Evolutionary conservation across 805 yeast genomes (phyloP), one percentile per base, ranked within the genome.

Genomic region (Wickerhamomyces alni): DNA sequence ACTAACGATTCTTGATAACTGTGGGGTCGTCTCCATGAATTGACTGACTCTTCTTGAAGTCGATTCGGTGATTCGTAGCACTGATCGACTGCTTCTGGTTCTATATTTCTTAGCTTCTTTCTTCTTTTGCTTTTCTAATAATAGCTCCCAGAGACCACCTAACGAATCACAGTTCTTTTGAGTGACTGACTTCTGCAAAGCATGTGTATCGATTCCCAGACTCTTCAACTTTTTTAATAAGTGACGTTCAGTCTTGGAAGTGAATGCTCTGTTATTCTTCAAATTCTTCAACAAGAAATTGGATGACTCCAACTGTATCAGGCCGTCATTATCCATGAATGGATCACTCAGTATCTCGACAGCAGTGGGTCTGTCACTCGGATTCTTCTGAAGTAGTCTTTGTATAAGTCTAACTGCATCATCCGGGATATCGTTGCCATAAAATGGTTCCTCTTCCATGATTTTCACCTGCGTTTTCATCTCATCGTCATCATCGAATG

Each of bases 401-500:
- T 68, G 58, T 1, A 86, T 56, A 22, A 93, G 59, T 3, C 58
- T 65, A 15, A 69, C 67, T 1, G 80, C 74, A 3, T 76, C 77
- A 2, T 55, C 58, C 5, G 78, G 74, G 2, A 78, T 62, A 15
- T 58, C 59, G 5, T 67, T 71, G 17, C 65, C 63, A 53, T 70
- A 86, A 0, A 41, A 44, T 0, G 97, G 97, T 39, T 80, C 87
- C 5, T 69, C 76, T 41, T 74, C 66, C 7, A 85, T 61, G 33
- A 91, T 84, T 45, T 72, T 72, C 48, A 63, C 59, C 47, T 76
- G 76, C 0, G 86, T 81, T 37, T 63, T 71, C 32, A 73, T 55
- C 17, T 81, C 89, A 45, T 78, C 86, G 15, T 80, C 84, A 31
- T 88, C 95, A 52, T 83, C 91, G 63, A 89, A 91, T 0, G 99